Percentiles rank a stretch among this genome's conserved stretches.
These are phyloP conservation scores for Microcyclospora tardicrescens DNA, from an alignment of 2,329 filamentous ascomycete genomes.

Conservation along the genomic window DNA sequence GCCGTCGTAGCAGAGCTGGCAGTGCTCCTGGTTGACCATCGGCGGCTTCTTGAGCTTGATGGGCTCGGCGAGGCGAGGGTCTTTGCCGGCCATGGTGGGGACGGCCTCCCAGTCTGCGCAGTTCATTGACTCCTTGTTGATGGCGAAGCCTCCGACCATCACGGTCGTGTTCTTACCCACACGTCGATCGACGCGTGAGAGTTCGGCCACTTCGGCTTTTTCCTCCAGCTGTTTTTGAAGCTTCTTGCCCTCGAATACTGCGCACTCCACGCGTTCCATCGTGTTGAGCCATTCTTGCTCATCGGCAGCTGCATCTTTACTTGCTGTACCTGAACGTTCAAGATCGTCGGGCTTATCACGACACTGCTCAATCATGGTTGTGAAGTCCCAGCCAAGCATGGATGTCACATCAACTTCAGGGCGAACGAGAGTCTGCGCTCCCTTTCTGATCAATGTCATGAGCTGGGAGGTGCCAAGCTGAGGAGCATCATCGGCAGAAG, in stretches of 20 bases:
- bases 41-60: conserved; percentile 36
- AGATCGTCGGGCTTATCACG: conserved; percentile 37
- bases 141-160: conserved; percentile 42
- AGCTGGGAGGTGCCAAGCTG: conserved; percentile 40
- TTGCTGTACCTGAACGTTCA: conserved; percentile 17
- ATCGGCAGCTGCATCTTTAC: conserved; percentile 24
- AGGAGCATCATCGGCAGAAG: conserved; percentile 35
- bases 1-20: conserved; percentile 39
- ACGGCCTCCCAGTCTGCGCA: conserved; percentile 45
- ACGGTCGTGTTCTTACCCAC: conserved; percentile 46
- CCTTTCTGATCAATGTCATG: conserved; percentile 42
- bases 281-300: conserved; percentile 44
- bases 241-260: conserved; percentile 44
- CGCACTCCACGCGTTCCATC: conserved; percentile 44
- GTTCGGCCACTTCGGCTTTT: conserved; percentile 14
- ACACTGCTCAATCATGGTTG: conserved; percentile 41
- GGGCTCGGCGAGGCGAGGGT: conserved; percentile 38
- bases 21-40: conserved; percentile 39
- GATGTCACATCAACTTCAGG: conserved; percentile 42
- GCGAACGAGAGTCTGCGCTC: conserved; percentile 40
- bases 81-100: conserved; percentile 43
- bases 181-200: conserved; percentile 35
- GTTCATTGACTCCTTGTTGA: conserved; percentile 43
- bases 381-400: conserved; percentile 46
- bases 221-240: conserved; percentile 30